Evolutionary conservation across 192 early-diverging fungal species (phyloP), one percentile per base, ranked within the genome.

Genomic region (Cetraspora pellucida): DNA sequence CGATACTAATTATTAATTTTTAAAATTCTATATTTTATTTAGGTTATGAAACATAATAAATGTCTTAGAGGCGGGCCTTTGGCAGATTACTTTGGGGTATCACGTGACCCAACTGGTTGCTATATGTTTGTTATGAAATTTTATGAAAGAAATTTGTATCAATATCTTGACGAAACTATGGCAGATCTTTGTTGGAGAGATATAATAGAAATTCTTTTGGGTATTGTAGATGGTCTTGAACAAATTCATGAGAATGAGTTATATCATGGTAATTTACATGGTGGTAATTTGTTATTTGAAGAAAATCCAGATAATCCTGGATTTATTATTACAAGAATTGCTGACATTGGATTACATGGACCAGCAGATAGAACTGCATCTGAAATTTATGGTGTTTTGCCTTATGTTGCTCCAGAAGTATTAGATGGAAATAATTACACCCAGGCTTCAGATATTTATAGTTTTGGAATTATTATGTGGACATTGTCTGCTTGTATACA

Each of bases 391-490:
- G 82, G 82, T 19, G 67, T 77, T 17, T 50, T 83, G 6, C 82
- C 79, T 7, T 83, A 81, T 68, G 23, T 81, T 3, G 77, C 82
- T 3, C 82, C 82, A 23, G 82, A 83, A 49, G 59, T 78, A 13
- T 64, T 75, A 27, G 28, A 70, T 45, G 77, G 74, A 11, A 1
- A 23, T 21, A 6, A 13, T 1, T 23, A 17, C 21, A 60, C 55
- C 4, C 52, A 55, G 17, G 72, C 55, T 14, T 43, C 54, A 19
- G 82, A 85, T 58, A 77, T 85, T 19, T 85, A 83, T 75, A 78
- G 78, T 81, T 75, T 85, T 0, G 81, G 84, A 7, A 77, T 85
- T 25, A 79, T 85, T 10, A 81, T 85, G 77, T 85, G 84, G 81
- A 78, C 84, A 27, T 78, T 85, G 8, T 77, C 84, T 1, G 73